Evolutionary conservation across 2,329 filamentous ascomycete genomes (phyloP), one percentile per base, ranked within the genome.

Genomic region (Claviceps sp.): DNA sequence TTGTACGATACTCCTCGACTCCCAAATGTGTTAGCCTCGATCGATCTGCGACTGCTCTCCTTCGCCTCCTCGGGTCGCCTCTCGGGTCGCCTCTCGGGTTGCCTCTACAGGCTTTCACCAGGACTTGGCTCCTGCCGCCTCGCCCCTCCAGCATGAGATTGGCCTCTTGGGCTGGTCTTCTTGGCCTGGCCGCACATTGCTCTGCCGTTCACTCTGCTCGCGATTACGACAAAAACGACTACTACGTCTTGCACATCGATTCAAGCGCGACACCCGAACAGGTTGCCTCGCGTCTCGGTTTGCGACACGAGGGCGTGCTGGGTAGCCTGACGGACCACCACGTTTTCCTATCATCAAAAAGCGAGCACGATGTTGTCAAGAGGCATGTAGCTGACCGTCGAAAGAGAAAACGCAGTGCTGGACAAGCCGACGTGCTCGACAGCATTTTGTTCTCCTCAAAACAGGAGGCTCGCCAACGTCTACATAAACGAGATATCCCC

Each of bases 201-300:
- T 68, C 72, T 52, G 71, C 75, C 34, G 65, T 73, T 45, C 66
- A 80, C 45, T 71, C 74, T 48, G 71, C 75, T 56, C 84, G 86
- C 59, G 78, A 93, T 63, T 87, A 94, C 73, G 78, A 85, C 48
- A 75, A 78, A 40, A 81, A 89, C 68, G 91, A 98, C 68, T 97
- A 95, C 71, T 96, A 97, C 66, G 89, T 94, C 57, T 75, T 98
- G 46, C 86, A 96, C 58, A 78, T 98, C 61, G 79, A 85, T 53
- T 71, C 78, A 13, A 73, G 77, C 39, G 74, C 78, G 6, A 75
- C 80, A 14, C 88, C 89, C 16, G 69, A 77, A 23, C 74, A 84
- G 42, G 74, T 96, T 56, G 89, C 89, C 29, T 70, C 73, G 45
- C 76, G 80, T 22, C 72, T 98, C 8, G 88, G 87, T 20, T 73